A percentile compares a stretch with the other conserved stretches of the same genome.
phyloP scores from a whole-genome alignment of 805 yeast species.

The Wickerhamiella azyma region DNA sequence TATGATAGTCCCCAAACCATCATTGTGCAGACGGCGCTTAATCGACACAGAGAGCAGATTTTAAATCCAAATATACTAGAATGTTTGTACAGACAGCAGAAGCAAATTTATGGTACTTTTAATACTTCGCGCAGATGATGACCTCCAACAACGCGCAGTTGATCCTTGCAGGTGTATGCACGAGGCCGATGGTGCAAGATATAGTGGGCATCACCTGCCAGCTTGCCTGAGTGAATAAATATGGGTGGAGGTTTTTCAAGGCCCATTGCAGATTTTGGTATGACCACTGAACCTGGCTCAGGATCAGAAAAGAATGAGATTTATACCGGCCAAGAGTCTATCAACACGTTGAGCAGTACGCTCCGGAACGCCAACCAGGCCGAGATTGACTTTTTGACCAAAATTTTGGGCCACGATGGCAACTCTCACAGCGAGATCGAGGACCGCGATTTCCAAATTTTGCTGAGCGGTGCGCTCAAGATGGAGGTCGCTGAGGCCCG shows the following conservation, averaged over 20 bases:
- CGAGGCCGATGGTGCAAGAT: background rate
- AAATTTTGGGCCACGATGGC: background rate
- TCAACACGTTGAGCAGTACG: background rate
- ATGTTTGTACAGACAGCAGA: no score
- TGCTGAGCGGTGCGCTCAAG: background rate
- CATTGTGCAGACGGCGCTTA: no score
- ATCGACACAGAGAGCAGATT: no score
- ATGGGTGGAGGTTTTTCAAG: background rate
- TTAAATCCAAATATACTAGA: no score
- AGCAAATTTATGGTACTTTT: background rate
- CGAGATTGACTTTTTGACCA: background rate
- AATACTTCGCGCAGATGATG: no score
- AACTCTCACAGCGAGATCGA: background rate
- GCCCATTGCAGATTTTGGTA: background rate
- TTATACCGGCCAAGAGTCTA: background rate
- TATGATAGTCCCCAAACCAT: no score
- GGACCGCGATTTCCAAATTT: slow-evolving; percentile 2
- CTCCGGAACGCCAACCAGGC: background rate
- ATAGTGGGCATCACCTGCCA: background rate
- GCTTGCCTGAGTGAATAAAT: background rate
- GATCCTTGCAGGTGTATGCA: background rate
- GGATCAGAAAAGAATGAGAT: background rate
- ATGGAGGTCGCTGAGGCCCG: slow-evolving; percentile 4
- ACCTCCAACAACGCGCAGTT: background rate
- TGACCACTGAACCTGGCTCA: background rate